Conservation (phyloP, 1,139 yeast species). For the Scheffersomyces illinoinensis region DNA sequence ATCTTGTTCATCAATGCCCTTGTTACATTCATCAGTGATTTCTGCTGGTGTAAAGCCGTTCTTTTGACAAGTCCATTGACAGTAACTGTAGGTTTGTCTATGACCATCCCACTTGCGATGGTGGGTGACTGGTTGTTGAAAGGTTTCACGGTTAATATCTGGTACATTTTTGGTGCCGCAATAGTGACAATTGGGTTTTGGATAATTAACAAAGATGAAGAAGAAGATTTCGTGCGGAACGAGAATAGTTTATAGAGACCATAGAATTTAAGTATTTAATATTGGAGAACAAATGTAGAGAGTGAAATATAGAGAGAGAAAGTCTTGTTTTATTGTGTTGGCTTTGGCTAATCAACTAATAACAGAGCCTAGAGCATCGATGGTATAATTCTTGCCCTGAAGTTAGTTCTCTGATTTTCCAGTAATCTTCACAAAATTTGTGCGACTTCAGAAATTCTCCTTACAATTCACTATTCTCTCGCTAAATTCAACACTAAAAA, state of each 20-base stretch:
- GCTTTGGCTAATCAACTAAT: background rate
- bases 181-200: slow-evolving; percentile 82
- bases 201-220: slow-evolving; percentile 77
- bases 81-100: slow-evolving; percentile 90
- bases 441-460: background rate
- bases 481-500: background rate
- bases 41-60: slow-evolving; percentile 95
- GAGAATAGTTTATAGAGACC: slow-evolving; percentile 4
- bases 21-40: slow-evolving; percentile 83
- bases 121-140: slow-evolving; percentile 81
- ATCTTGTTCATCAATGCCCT: slow-evolving; percentile 66
- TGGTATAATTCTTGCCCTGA: background rate
- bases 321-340: no score
- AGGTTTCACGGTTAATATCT: slow-evolving; percentile 56
- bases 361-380: background rate
- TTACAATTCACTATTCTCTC: background rate
- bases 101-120: slow-evolving; percentile 94
- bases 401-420: background rate
- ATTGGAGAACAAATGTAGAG: background rate
- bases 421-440: background rate
- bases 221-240: slow-evolving; percentile 47
- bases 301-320: background rate
- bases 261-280: background rate
- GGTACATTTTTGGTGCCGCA: slow-evolving; percentile 77
- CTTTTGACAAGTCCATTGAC: slow-evolving; percentile 89